These are phyloP conservation scores for Claviceps sp. DNA, from an alignment of 2,329 filamentous ascomycete genomes.

Conservation along the genomic window DNA sequence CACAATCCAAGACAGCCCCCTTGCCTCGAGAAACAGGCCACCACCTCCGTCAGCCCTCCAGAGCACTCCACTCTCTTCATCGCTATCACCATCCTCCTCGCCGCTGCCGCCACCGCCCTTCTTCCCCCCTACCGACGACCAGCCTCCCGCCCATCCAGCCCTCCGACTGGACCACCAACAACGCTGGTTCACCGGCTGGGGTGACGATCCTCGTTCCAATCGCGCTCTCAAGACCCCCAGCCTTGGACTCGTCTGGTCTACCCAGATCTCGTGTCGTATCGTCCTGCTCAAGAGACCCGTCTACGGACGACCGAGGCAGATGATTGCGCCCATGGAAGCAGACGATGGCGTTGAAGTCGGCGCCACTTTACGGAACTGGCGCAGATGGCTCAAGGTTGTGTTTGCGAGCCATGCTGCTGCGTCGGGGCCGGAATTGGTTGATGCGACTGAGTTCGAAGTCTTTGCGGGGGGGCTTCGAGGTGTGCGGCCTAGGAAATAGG, in stretches of 20 bases:
- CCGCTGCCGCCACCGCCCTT: constrained; percentile 18
- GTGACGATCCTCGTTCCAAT: constrained; percentile 45
- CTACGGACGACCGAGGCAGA: constrained; percentile 25
- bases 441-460: constrained; percentile 62
- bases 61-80: constrained; percentile 8
- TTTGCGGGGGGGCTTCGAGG: constrained; percentile 47
- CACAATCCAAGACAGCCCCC: constrained; percentile 32
- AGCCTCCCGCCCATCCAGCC: constrained; percentile 30
- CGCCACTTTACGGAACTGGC: constrained; percentile 45
- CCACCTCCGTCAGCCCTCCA: constrained; percentile 18
- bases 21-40: constrained; percentile 31
- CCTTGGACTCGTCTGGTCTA: constrained; percentile 80
- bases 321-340: constrained; percentile 21
- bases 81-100: constrained; percentile 15
- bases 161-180: constrained; percentile 80
- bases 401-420: constrained; percentile 65
- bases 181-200: constrained; percentile 92
- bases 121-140: constrained; percentile 16
- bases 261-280: constrained; percentile 72
- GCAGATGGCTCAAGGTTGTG: constrained; percentile 74
- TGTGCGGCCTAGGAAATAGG: constrained; percentile 6
- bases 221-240: constrained; percentile 64
- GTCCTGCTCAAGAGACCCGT: constrained; percentile 62
- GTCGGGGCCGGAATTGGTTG: constrained; percentile 31
- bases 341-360: constrained; percentile 28